Evolutionary conservation across 208 protist genomes (phyloP).

Genomic region (Naegleria fowleri): DNA sequence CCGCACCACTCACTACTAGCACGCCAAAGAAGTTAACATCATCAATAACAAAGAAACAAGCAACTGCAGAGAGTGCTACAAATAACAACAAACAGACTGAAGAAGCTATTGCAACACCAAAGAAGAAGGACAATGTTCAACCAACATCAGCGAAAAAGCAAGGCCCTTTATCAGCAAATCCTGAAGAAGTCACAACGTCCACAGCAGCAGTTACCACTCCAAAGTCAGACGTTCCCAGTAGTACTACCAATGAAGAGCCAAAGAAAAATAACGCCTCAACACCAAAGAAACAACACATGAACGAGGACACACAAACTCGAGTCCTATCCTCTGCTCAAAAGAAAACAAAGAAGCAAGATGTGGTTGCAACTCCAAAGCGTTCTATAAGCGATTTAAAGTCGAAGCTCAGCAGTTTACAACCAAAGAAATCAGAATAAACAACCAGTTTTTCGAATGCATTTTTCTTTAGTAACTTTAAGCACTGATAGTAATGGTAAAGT

Average conservation of each 20-base stretch:
- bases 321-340: too few species aligned
- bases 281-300: too few species aligned
- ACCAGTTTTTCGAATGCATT: too few species aligned
- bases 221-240: too few species aligned
- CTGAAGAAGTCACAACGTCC: background rate
- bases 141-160: background rate
- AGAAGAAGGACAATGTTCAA: background rate
- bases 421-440: background rate
- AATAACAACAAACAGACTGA: background rate
- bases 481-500: too few species aligned
- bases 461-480: too few species aligned
- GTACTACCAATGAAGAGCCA: too few species aligned
- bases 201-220: too few species aligned
- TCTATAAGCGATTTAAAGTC: background rate
- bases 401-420: background rate
- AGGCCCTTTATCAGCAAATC: background rate
- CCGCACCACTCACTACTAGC: background rate
- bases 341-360: background rate
- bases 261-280: too few species aligned
- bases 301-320: too few species aligned
- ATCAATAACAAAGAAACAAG: background rate
- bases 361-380: background rate
- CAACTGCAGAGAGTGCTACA: background rate
- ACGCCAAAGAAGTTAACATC: background rate
- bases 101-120: background rate